phyloP scores from a whole-genome alignment of 1,284 basidiomycete species.

The Trichosporon ovoides region DNA sequence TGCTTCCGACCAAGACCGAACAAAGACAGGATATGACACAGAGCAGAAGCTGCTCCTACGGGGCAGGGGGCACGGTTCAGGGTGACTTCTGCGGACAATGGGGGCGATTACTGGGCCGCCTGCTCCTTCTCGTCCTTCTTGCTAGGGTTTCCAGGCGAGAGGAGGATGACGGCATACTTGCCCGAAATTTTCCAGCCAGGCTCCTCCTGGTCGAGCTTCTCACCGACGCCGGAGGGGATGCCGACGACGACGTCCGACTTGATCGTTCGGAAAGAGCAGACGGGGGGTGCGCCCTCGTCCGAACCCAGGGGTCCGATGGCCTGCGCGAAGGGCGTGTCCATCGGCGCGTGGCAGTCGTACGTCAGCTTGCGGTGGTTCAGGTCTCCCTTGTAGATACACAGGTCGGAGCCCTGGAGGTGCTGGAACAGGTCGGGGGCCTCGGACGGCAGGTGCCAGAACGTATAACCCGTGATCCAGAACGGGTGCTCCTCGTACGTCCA shows the following conservation, averaged over 20 bases:
- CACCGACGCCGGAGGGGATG: conserved; percentile 61
- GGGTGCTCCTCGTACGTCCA: conserved; percentile 90
- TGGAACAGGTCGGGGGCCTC: conserved; percentile 93
- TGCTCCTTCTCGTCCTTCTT: too few species aligned
- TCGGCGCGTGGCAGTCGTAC: conserved; percentile 88
- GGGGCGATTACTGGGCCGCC: too few species aligned
- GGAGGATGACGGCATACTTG: conserved; percentile 60
- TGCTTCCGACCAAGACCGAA: too few species aligned
- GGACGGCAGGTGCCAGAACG: conserved; percentile 73
- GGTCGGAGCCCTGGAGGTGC: conserved; percentile 80
- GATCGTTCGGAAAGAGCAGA: conserved; percentile 79
- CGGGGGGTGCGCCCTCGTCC: conserved; percentile 78
- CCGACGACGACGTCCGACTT: conserved; percentile 74
- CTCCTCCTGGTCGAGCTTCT: conserved; percentile 77
- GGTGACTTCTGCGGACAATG: too few species aligned
- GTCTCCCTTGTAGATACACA: conserved; percentile 96
- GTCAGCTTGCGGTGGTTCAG: conserved; percentile 83
- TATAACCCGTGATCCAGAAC: conserved; percentile 92
- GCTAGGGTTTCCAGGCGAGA: conserved; percentile 37
- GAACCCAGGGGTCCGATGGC: conserved; percentile 92
- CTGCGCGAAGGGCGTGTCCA: conserved; percentile 80
- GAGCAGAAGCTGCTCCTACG: too few species aligned
- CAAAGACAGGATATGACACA: too few species aligned
- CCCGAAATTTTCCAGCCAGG: conserved; percentile 96
- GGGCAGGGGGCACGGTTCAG: too few species aligned